Evolutionary conservation across 768 basidiomycete species (phyloP), one percentile per base, ranked within the genome.

Genomic region (Trametes villosa): DNA sequence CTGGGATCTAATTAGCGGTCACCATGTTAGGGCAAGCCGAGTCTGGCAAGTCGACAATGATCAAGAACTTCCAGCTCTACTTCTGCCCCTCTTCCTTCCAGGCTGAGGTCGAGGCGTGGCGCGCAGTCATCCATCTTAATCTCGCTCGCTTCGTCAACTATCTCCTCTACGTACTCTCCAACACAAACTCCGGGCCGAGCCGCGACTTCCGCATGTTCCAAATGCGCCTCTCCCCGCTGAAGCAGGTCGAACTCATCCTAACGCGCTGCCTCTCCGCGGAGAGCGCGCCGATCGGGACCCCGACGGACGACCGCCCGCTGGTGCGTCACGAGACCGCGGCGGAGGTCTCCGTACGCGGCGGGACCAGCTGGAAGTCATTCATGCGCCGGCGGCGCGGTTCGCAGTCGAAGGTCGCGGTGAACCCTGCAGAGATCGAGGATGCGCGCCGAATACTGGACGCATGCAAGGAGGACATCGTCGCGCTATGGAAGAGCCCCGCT

Each of bases 51-150:
- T 84, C 83, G 1, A 86, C 86, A 0, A 77, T 84, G 27, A 71
- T 87, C 46, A 86, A 86, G 73, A 85, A 85, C 66, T 83, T 86
- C 57, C 83, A 86, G 59, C 74, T 86, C 20, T 76, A 81, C 53
- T 84, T 83, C 61, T 79, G 83, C 15, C 85, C 86, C 0, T 78
- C 79, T 60, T 76, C 83, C 1, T 86, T 86, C 66, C 71, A 78
- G 49, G 76, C 79, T 4, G 84, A 87, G 76, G 74, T 78, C 3
- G 78, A 78, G 45, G 72, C 81, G 31, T 87, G 86, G 86, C 78
- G 83, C 27, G 80, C 84, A 2, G 80, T 86, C 57, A 85, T 87
- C 51, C 81, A 85, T 67, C 80, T 86, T 64, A 86, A 86, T 69
- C 81, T 87, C 60, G 79, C 85, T 59, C 83, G 83, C 40, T 76